Evolutionary conservation across 2,329 filamentous ascomycete genomes (phyloP), one percentile per base, ranked within the genome.

Genomic region (Chaetomium sp.): DNA sequence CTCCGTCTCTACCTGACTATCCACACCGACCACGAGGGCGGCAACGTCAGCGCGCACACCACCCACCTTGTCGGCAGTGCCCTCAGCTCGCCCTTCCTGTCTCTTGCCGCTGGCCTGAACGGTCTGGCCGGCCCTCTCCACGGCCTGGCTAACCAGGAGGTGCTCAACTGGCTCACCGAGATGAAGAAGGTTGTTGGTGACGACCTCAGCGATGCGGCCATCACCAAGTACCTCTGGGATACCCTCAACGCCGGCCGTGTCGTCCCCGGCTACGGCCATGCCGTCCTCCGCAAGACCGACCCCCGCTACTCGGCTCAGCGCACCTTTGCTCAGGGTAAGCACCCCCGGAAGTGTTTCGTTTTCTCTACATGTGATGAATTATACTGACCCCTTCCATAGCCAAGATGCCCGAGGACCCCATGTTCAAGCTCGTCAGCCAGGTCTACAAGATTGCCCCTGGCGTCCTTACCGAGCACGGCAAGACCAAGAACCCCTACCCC

Each of bases 401-500:
- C 80, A 89, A 96, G 74, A 86, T 96, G 73, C 89, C 92, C 71
- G 83, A 96, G 70, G 94, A 97, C 83, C 91, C 92, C 69, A 95
- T 99, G 91, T 99, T 96, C 89, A 91, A 99, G 85, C 89, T 99
- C 67, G 94, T 99, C 79, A 95, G 89, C 84, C 94, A 99, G 81
- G 94, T 99, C 68, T 99, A 97, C 89, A 99, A 99, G 89, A 97
- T 99, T 69, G 94, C 94, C 63, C 94, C 94, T 64, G 88, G 87
- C 70, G 94, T 99, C 69, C 82, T 99, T 74, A 99, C 94, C 65
- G 91, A 99, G 86, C 94, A 99, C 81, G 94, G 94, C 80, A 99
- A 99, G 89, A 97, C 92, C 82, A 97, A 97, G 89, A 96, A 97
- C 88, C 92, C 92, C 65, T 97, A 83, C 84, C 94, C 94, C 76